A percentile compares a stretch with the other conserved stretches of the same genome.
These are phyloP conservation scores for Anisodus acutangulus DNA, from an alignment of 257 asterid species.

Conservation along the genomic window DNA sequence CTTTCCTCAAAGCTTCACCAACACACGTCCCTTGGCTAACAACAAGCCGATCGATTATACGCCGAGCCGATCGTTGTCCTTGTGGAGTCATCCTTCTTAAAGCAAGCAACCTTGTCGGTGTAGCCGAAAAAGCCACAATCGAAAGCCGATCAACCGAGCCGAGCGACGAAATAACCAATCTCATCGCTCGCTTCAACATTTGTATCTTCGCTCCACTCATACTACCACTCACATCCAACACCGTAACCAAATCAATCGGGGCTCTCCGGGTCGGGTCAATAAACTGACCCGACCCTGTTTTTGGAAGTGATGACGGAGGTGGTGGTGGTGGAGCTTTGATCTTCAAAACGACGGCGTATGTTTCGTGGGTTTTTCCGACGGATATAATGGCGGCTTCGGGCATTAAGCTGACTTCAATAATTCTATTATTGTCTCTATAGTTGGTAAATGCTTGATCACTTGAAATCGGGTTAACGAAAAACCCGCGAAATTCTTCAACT, in stretches of 20 bases:
- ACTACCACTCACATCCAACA: slow-evolving; percentile 76
- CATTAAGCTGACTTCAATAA: slow-evolving; percentile 55
- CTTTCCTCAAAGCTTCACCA: slow-evolving; percentile 73
- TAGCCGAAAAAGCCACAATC: slow-evolving; percentile 63
- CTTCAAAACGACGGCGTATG: slow-evolving; percentile 69
- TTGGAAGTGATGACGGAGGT: slow-evolving; percentile 26
- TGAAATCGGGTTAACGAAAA: slow-evolving; percentile 64
- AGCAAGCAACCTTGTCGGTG: slow-evolving; percentile 65
- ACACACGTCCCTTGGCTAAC: slow-evolving; percentile 69
- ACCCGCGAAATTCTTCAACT: slow-evolving; percentile 75
- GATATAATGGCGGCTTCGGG: slow-evolving; percentile 82
- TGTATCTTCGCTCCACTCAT: slow-evolving; percentile 89
- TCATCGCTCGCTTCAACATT: slow-evolving; percentile 90
- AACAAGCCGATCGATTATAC: slow-evolving; percentile 60
- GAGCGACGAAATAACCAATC: slow-evolving; percentile 80
- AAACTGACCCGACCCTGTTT: slow-evolving; percentile 26
- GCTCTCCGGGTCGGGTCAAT: slow-evolving; percentile 65
- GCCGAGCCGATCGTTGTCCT: slow-evolving; percentile 73
- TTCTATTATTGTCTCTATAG: slow-evolving; percentile 34
- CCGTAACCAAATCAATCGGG: slow-evolving; percentile 85
- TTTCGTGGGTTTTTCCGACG: slow-evolving; percentile 55
- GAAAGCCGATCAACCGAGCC: slow-evolving; percentile 91
- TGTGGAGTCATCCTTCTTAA: slow-evolving; percentile 67
- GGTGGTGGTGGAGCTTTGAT: slow-evolving; percentile 64
- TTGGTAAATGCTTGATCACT: slow-evolving; percentile 41